Base-by-base conservation (phyloP, 1,284 basidiomycete species). In the Tetrapyrgos nigripes region DNA sequence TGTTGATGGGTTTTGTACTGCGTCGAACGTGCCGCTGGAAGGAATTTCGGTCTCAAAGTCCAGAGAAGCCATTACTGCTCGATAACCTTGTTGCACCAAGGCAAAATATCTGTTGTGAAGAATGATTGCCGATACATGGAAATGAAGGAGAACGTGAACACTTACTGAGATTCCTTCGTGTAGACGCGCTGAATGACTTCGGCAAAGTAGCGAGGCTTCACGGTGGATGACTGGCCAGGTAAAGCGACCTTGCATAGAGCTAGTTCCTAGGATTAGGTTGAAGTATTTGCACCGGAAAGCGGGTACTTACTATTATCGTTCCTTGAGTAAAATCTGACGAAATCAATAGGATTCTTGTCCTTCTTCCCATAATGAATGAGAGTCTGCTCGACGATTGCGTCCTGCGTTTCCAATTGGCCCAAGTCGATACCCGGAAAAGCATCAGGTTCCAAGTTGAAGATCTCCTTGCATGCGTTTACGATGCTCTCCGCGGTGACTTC, bases 281-380 rank as follows among this genome's bases (percentile, higher is more conserved):
- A 47, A 23, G 57, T 13, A 48, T 21, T 29, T 33, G 57, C 9
- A 33, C 8, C 10, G 4, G 21, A 5, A 82, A 58, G n/a, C n/a
- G 64, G 90, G 89, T 64, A 60, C 86, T 70, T 0, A 83, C 83
- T 28, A 14, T 8, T 8, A 14, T 82, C 76, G 17, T 77, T 74
- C 71, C 92, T 93, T 0, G 87, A 85, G 67, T 92, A 93, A 67
- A 93, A 93, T 65, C 79, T 83, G 56, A 92, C 83, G 27, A 73
- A 79, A 45, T 88, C 80, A 26, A 93, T 67, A 1, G 92, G 91
- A 64, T 91, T 91, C 63, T 78, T 72, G 53, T 86, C 83, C 61
- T 82, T 78, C 85, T 88, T 91, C 0, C 92, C 91, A 64, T 91
- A 88, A 67, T 93, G 91, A 77, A 92, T 80, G 14, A 71, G 66